Evolutionary conservation across 345 rosid species (phyloP), one percentile per base, ranked within the genome.

Genomic region (Hibiscus syriacus): DNA sequence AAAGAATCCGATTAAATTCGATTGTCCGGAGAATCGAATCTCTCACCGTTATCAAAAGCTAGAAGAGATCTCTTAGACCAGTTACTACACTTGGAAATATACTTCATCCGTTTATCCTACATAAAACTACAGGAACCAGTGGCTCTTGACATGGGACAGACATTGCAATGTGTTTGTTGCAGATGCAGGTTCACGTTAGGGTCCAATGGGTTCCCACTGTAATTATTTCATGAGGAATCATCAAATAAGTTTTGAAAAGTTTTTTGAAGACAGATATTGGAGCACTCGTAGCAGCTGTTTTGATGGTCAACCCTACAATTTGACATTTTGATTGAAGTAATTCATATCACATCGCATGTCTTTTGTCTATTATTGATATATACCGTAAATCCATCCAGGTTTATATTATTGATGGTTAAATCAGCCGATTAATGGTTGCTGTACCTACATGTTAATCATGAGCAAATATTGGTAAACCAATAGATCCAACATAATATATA

Each of bases 271-370:
- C n/a, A n/a, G n/a, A n/a, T 22, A 14, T 20, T 39, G 52, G 50
- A 61, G 66, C 29, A 36, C 48, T 34, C 36, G 65, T 36, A 34
- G n/a, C 66, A 62, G 66, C 32, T 62, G 30, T 46, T n/a, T n/a
- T 16, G 17, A 2, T 12, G 50, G 19, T 62, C 66, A 39, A 20
- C 66, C 50, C 5, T 22, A 6, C 13, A 39, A 5, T 50, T 23
- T 14, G 30, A 14, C 20, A 39, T 39, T 11, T 20, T 61, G 12
- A 19, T n/a, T n/a, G n/a, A n/a, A n/a, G n/a, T n/a, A n/a, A n/a
- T n/a, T n/a, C n/a, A n/a, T n/a, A n/a, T n/a, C n/a, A n/a, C n/a
- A n/a, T n/a, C n/a, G n/a, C n/a, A n/a, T n/a, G n/a, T n/a, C n/a
- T n/a, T n/a, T n/a, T n/a, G n/a, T n/a, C n/a, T n/a, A n/a, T n/a